Evolutionary conservation across 2,329 filamentous ascomycete genomes (phyloP).

Genomic region (Talaromyces sp.): DNA sequence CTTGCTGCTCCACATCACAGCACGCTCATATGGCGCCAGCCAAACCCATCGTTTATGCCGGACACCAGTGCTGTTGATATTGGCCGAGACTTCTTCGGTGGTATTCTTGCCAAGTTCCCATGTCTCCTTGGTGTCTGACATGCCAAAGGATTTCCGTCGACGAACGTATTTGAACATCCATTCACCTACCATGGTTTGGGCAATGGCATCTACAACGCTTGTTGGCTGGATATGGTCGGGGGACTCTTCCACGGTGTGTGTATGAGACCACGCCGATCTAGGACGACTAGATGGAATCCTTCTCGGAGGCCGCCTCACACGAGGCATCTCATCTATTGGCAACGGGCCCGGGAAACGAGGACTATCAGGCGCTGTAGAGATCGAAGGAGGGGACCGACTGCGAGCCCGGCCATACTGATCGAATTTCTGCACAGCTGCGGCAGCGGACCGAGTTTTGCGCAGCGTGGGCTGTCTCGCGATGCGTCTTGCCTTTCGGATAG

Average conservation of each 20-base stretch:
- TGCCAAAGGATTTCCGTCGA: slow-evolving; percentile 79
- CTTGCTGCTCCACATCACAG: slow-evolving; percentile 97
- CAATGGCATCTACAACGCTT: slow-evolving; percentile 90
- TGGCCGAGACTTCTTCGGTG: slow-evolving; percentile 65
- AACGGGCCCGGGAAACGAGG: slow-evolving; percentile 64
- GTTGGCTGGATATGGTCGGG: slow-evolving; percentile 62
- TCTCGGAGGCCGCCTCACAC: slow-evolving; percentile 29
- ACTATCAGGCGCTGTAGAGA: slow-evolving; percentile 59
- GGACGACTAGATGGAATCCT: slow-evolving; percentile 21
- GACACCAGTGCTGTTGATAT: slow-evolving; percentile 60
- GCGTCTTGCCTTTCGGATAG: slow-evolving; percentile 52
- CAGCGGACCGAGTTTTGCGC: slow-evolving; percentile 82
- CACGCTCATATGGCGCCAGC: slow-evolving; percentile 92
- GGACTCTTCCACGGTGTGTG: slow-evolving; percentile 41
- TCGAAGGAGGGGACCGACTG: slow-evolving; percentile 25
- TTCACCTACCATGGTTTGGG: slow-evolving; percentile 96
- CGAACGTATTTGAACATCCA: slow-evolving; percentile 49
- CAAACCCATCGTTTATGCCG: slow-evolving; percentile 97
- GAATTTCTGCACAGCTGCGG: slow-evolving; percentile 61
- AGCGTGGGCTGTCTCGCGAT: slow-evolving; percentile 57
- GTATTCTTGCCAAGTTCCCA: slow-evolving; percentile 50
- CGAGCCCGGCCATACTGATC: slow-evolving; percentile 43
- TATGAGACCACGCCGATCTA: slow-evolving; percentile 22
- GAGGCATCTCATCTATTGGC: slow-evolving; percentile 66
- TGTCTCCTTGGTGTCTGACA: slow-evolving; percentile 45